Evolutionary conservation across 1,139 yeast genomes (phyloP), one percentile per base, ranked within the genome.

Genomic region (Debaryomyces subglobosus): DNA sequence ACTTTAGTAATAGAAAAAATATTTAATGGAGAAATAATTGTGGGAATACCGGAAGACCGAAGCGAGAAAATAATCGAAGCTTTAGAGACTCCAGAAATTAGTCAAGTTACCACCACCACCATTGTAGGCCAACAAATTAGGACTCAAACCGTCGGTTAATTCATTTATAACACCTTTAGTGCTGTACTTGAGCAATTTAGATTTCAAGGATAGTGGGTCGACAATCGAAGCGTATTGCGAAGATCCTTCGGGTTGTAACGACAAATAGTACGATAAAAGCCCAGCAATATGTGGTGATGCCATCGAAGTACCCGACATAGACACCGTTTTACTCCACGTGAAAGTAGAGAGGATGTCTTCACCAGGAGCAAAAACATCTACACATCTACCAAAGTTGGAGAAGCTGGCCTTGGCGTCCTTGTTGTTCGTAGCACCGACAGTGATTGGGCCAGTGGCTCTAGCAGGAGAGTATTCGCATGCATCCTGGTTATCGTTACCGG

Each of bases 21-120:
- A 3, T 4, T 27, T 13, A 27, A 27, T 12, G 30, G 30, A 27
- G 13, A 27, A 9, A 12, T 1, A n/a, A 4, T 27, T 12, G 13
- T 6, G 30, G 30, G 13, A 27, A 3, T 9, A 25, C 12, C n/a
- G 6, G 10, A 12, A 27, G n/a, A n/a, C 30, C 30, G 30, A 8
- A 27, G 13, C 30, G 13, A 12, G 12, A 27, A 27, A 27, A 27
- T 12, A 24, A 24, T 24, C 4, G 3, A 12, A 12, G 30, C 13
- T 27, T n/a, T 12, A 53, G 7, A 39, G 54, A 49, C 68, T 72
- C 95, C 95, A 89, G 79, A 89, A 87, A 46, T 77, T 81, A 50
- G 84, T 74, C 64, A 89, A 69, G 70, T 85, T 85, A 69, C 84
- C 84, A 57, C 96, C 97, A 54, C 86, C 97, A 74, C 99, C 99